Percentiles rank a stretch among this genome's conserved stretches.
phyloP scores from a whole-genome alignment of 495 filamentous ascomycete species.

The Thermothielavioides terrestris region DNA sequence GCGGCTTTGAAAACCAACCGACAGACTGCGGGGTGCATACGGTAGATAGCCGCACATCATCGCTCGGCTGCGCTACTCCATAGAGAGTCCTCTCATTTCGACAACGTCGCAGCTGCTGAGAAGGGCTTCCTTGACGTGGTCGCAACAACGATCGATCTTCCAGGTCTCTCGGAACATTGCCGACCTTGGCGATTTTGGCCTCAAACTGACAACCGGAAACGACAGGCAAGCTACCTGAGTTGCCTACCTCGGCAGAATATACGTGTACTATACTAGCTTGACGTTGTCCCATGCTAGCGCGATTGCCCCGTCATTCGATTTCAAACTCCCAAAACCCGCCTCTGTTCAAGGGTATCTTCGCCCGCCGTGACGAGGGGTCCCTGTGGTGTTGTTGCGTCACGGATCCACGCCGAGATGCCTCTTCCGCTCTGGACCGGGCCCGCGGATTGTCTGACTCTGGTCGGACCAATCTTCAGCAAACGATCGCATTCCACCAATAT shows the following conservation, averaged over 20 bases:
- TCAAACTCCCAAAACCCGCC: not conserved
- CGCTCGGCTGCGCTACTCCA: not conserved
- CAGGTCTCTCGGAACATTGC: not conserved
- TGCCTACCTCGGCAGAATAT: too few species aligned
- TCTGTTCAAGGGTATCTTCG: not conserved
- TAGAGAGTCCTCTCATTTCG: constrained; percentile 3
- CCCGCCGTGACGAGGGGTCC: too few species aligned
- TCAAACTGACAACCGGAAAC: too few species aligned
- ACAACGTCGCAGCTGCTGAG: constrained; percentile 5
- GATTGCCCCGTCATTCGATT: not conserved
- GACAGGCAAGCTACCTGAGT: too few species aligned
- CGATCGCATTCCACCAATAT: not conserved
- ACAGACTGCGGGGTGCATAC: too few species aligned
- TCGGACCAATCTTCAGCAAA: not conserved
- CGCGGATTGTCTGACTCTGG: too few species aligned
- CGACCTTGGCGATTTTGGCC: constrained; percentile 6
- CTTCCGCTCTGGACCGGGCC: not conserved
- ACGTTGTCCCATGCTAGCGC: too few species aligned
- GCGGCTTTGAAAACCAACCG: not conserved
- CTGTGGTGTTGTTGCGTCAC: constrained; percentile 3
- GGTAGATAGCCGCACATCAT: too few species aligned
- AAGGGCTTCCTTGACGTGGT: not conserved
- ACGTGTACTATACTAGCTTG: too few species aligned
- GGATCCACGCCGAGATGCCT: not conserved
- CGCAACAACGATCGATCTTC: not conserved